Evolutionary conservation across 2,329 filamentous ascomycete genomes (phyloP).

Genomic region (Hypoxylon sp.): DNA sequence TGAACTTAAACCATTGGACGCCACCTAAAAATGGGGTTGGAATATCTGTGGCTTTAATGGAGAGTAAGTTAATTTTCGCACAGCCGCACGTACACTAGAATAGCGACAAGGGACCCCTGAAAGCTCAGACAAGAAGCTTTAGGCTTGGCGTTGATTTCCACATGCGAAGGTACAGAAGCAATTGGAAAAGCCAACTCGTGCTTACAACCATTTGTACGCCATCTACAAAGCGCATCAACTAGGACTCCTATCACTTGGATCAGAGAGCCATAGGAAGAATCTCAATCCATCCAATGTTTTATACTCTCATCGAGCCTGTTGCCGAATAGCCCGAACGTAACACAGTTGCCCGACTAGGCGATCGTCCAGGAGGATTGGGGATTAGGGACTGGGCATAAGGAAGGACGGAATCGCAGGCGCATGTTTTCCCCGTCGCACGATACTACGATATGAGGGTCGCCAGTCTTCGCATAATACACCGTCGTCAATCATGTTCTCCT

Average conservation of each 20-base stretch:
- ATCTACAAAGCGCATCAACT: slow-evolving; percentile 22
- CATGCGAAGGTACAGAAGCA: slow-evolving; percentile 24
- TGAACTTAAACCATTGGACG: not conserved
- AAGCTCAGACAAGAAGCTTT: slow-evolving; percentile 27
- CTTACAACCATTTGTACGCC: slow-evolving; percentile 25
- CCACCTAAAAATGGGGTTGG: slow-evolving; percentile 4
- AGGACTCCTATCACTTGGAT: not conserved
- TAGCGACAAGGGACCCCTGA: slow-evolving; percentile 28
- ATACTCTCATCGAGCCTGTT: slow-evolving; percentile 8
- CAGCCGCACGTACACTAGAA: slow-evolving; percentile 6
- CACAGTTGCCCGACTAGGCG: slow-evolving; percentile 19
- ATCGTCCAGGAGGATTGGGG: slow-evolving; percentile 11
- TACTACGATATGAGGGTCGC: slow-evolving; percentile 51
- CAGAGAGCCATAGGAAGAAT: not conserved
- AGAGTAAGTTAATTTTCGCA: not conserved
- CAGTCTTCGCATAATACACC: slow-evolving; percentile 33
- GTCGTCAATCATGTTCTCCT: slow-evolving; percentile 83
- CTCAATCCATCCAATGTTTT: not conserved
- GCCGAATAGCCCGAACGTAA: slow-evolving; percentile 27
- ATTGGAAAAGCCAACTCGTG: slow-evolving; percentile 21
- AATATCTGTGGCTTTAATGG: slow-evolving; percentile 16
- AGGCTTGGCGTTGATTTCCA: slow-evolving; percentile 37
- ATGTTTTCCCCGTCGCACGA: slow-evolving; percentile 43
- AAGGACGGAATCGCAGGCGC: slow-evolving; percentile 26
- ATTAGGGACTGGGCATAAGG: slow-evolving; percentile 15